A percentile compares a stretch with the other conserved stretches of the same genome.
Evolutionary conservation across 2,329 filamentous ascomycete genomes (phyloP).

Genomic region (Salinomyces thailandicus): DNA sequence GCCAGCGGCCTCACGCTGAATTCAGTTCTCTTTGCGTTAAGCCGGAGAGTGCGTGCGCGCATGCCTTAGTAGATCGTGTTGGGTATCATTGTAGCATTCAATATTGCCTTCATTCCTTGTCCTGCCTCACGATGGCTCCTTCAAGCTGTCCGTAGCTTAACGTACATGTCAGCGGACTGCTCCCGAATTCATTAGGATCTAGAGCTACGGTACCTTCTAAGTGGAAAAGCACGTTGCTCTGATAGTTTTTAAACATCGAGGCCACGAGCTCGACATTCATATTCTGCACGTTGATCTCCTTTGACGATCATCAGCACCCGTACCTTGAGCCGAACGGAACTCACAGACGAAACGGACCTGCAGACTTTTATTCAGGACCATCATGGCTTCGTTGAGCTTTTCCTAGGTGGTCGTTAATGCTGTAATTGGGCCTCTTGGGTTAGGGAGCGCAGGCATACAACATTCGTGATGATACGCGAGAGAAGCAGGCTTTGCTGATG

Average conservation of each 20-base stretch:
- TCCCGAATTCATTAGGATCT: neutral
- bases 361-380: conserved; percentile 84
- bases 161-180: neutral
- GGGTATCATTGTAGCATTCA: no score
- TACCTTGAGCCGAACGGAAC: neutral
- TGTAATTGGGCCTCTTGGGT: no score
- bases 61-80: no score
- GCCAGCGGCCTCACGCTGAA: no score
- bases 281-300: conserved; percentile 98
- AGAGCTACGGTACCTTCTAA: conserved; percentile 59
- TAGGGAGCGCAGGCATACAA: conserved; percentile 59
- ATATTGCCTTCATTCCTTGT: no score
- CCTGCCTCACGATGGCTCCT: conserved; percentile 7
- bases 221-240: conserved; percentile 94
- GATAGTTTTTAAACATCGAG: conserved; percentile 99
- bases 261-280: conserved; percentile 98
- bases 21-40: no score
- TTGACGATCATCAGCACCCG: conserved; percentile 2
- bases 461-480: conserved; percentile 92
- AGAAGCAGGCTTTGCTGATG: conserved; percentile 91
- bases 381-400: conserved; percentile 89
- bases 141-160: conserved; percentile 7
- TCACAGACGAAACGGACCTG: conserved; percentile 46
- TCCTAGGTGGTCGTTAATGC: no score
- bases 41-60: no score